A percentile compares a stretch with the other conserved stretches of the same genome.
Conservation (phyloP, 306 rosid species). For the Lablab purpureus region DNA sequence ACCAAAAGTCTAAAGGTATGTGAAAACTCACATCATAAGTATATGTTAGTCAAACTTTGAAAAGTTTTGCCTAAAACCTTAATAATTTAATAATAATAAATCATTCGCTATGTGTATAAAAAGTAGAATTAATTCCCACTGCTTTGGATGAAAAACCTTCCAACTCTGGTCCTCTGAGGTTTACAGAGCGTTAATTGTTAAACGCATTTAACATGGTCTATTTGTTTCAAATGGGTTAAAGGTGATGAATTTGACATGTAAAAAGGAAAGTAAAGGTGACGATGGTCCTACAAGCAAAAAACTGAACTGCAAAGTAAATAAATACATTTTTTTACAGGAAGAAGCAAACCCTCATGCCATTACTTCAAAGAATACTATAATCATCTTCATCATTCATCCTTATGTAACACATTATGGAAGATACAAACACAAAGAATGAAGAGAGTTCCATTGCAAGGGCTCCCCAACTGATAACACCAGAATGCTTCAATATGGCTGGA, state of each 20-base stretch:
- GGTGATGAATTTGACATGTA: not conserved
- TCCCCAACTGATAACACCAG: constrained; percentile 81
- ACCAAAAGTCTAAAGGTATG: too few relatives aligned
- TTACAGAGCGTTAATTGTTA: not conserved
- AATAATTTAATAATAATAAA: too few relatives aligned
- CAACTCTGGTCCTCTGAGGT: not conserved
- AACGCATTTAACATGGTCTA: not conserved
- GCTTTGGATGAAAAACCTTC: not conserved
- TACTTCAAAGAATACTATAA: constrained; percentile 57
- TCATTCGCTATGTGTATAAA: not conserved
- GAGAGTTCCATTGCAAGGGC: constrained; percentile 77
- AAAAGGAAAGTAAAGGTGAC: not conserved
- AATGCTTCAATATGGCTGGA: constrained; percentile 73
- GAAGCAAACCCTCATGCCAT: not conserved
- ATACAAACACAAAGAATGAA: constrained; percentile 68
- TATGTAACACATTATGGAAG: constrained; percentile 70
- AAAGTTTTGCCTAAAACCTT: too few relatives aligned
- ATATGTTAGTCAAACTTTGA: too few relatives aligned
- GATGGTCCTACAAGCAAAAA: not conserved
- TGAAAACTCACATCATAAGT: too few relatives aligned
- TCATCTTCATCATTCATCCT: constrained; percentile 49
- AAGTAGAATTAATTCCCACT: not conserved
- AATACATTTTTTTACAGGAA: not conserved
- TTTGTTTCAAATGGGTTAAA: not conserved
- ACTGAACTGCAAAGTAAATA: not conserved